Evolutionary conservation across 1,284 basidiomycete species (phyloP), one percentile per base, ranked within the genome.

Genomic region (Apiotrichum gracile): DNA sequence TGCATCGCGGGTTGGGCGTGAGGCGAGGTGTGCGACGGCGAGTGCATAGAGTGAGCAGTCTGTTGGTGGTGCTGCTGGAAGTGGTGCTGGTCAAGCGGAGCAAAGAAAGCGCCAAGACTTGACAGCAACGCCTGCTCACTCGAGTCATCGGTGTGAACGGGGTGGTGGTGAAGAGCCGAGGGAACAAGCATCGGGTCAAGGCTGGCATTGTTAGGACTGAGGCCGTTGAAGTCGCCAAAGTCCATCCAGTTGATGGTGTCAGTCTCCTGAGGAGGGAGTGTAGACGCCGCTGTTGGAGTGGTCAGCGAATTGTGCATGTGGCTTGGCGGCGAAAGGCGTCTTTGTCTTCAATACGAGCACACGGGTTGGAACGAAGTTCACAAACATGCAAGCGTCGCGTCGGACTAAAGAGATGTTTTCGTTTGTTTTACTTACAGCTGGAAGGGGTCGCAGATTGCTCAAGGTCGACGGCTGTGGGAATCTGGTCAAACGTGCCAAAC

Each of bases 231-330:
- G 43, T 34, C 43, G 43, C 43, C 21, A 24, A 45, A 45, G 43
- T 45, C 43, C 21, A 45, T 45, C 43, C 43, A 45, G 43, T 26
- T 45, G 41, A 19, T 43, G 43, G 27, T 14, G 4, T 45, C 43
- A 9, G 43, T 31, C 14, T 45, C 43, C 31, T 19, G 43, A 13
- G 43, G 43, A 22, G 43, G 43, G 19, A 45, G 43, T 2, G 43
- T 45, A 13, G 43, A 45, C 13, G 43, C 27, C 19, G 43, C 43
- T 45, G 29, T 14, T 14, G 3, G 10, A 10, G 7, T 1, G 29
- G 43, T 45, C 9, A 45, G 43, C 21, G n/a, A n/a, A n/a, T n/a
- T n/a, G n/a, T n/a, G n/a, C n/a, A n/a, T n/a, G n/a, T n/a, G n/a
- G n/a, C n/a, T n/a, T n/a, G n/a, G n/a, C n/a, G n/a, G n/a, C n/a